Conservation (phyloP, 106 monocot species). For the Allium cepa region DNA sequence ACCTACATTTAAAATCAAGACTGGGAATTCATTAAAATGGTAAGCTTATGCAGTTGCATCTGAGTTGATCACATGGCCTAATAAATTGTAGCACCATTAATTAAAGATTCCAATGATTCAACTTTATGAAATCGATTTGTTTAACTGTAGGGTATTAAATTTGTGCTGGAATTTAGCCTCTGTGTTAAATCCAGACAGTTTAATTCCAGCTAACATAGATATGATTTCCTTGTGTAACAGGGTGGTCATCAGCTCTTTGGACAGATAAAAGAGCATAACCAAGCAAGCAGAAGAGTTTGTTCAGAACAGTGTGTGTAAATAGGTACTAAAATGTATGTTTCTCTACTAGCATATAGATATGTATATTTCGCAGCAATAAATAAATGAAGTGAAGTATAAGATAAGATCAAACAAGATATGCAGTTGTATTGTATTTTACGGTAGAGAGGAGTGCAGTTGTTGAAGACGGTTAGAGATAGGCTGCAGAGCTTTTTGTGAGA, state of each 20-base stretch:
- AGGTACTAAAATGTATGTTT: neutral
- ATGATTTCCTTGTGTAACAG: neutral
- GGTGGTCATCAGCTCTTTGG: neutral
- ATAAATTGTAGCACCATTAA: too few relatives aligned
- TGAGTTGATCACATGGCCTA: too few relatives aligned
- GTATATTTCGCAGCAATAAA: neutral
- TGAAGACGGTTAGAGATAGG: neutral
- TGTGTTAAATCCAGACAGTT: neutral
- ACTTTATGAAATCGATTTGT: too few relatives aligned
- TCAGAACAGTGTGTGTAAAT: neutral
- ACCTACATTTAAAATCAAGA: too few relatives aligned
- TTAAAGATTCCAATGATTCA: too few relatives aligned
- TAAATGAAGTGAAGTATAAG: neutral
- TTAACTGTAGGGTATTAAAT: too few relatives aligned
- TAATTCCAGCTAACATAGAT: neutral
- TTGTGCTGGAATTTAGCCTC: too few relatives aligned
- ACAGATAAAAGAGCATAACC: neutral
- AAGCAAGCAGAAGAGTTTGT: neutral
- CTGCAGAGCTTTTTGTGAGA: neutral
- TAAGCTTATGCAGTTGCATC: too few relatives aligned
- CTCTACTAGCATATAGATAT: neutral
- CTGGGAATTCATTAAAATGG: too few relatives aligned
- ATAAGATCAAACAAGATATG: neutral
- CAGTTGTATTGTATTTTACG: neutral
- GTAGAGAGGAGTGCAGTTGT: neutral